A percentile compares a stretch with the other conserved stretches of the same genome.
Evolutionary conservation across 2,329 filamentous ascomycete species (phyloP).

Genomic region (Rhexocercosporidium sp.): DNA sequence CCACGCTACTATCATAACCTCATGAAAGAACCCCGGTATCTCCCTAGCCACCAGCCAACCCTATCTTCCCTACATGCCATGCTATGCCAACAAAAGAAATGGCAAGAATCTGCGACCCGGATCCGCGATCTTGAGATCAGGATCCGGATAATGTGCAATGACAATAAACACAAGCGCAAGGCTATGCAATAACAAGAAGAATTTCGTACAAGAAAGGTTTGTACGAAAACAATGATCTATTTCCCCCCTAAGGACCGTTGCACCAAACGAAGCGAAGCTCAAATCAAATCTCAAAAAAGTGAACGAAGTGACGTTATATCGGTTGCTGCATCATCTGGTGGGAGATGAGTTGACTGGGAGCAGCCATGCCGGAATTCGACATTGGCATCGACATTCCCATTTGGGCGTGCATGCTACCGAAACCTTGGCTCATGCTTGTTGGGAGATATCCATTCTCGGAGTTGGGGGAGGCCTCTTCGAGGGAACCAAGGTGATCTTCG

Average conservation of each 20-base stretch:
- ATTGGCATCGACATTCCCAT: slow-evolving; percentile 40
- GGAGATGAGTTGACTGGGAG: slow-evolving; percentile 45
- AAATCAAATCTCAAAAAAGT: slow-evolving; percentile 21
- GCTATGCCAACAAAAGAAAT: slow-evolving; percentile 16
- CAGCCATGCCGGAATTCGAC: slow-evolving; percentile 41
- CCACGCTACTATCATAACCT: slow-evolving; percentile 26
- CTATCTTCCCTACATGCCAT: slow-evolving; percentile 7
- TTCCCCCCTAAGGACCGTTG: not conserved
- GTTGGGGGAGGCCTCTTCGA: slow-evolving; percentile 78
- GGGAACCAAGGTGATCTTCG: slow-evolving; percentile 81
- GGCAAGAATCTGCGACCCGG: slow-evolving; percentile 16
- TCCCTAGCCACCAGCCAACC: not conserved
- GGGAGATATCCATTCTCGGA: slow-evolving; percentile 69
- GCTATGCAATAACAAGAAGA: slow-evolving; percentile 36
- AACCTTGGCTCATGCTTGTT: slow-evolving; percentile 25
- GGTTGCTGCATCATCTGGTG: slow-evolving; percentile 45
- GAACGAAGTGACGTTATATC: slow-evolving; percentile 31
- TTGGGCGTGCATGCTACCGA: slow-evolving; percentile 17
- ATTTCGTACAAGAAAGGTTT: slow-evolving; percentile 33
- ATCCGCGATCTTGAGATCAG: not conserved
- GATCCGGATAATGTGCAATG: not conserved
- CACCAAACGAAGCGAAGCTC: slow-evolving; percentile 14
- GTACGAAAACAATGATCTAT: slow-evolving; percentile 13
- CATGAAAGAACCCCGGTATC: slow-evolving; percentile 18
- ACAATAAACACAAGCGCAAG: slow-evolving; percentile 32